Evolutionary conservation across 2,329 filamentous ascomycete genomes (phyloP).

Genomic region (Leptodontidium sp.): DNA sequence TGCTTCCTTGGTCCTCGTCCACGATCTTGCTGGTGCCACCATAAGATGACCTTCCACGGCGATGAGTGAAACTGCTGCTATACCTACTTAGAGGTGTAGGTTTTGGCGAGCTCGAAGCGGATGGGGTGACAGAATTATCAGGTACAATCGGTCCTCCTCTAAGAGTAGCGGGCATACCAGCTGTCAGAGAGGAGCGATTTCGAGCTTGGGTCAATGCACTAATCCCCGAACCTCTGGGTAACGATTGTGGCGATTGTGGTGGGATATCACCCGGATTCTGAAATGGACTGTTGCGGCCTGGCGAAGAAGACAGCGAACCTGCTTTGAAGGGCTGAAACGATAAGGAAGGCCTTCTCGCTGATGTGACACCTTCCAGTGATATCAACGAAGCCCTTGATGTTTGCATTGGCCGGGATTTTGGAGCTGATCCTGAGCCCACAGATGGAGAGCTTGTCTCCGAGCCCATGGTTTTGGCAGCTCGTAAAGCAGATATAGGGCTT

Average conservation of each 20-base stretch:
- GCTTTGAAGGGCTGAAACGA: constrained; percentile 98
- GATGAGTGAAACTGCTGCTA: constrained; percentile 92
- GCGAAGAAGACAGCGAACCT: constrained; percentile 91
- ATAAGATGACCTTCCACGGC: constrained; percentile 79
- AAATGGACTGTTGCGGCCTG: constrained; percentile 53
- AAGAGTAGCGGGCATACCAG: constrained; percentile 77
- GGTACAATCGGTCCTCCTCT: constrained; percentile 70
- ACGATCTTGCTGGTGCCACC: constrained; percentile 71
- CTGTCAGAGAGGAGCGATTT: constrained; percentile 76
- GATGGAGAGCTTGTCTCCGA: constrained; percentile 68
- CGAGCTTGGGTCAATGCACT: constrained; percentile 64
- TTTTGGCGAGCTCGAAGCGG: constrained; percentile 79
- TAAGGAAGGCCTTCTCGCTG: constrained; percentile 78
- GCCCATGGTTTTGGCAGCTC: constrained; percentile 68
- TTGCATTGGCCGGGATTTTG: constrained; percentile 46
- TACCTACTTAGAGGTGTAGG: constrained; percentile 82
- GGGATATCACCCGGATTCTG: constrained; percentile 43
- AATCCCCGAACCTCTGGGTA: constrained; percentile 57
- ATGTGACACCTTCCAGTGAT: constrained; percentile 57
- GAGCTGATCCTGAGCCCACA: constrained; percentile 59
- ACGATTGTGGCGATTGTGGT: constrained; percentile 64
- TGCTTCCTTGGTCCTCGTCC: constrained; percentile 80
- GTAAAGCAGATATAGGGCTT: constrained; percentile 85
- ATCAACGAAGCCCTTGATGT: constrained; percentile 47
- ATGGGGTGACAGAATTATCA: constrained; percentile 68